These are phyloP conservation scores for Arthrobotrys sphaeroides DNA, from an alignment of 2,329 filamentous ascomycete species.

Conservation along the genomic window DNA sequence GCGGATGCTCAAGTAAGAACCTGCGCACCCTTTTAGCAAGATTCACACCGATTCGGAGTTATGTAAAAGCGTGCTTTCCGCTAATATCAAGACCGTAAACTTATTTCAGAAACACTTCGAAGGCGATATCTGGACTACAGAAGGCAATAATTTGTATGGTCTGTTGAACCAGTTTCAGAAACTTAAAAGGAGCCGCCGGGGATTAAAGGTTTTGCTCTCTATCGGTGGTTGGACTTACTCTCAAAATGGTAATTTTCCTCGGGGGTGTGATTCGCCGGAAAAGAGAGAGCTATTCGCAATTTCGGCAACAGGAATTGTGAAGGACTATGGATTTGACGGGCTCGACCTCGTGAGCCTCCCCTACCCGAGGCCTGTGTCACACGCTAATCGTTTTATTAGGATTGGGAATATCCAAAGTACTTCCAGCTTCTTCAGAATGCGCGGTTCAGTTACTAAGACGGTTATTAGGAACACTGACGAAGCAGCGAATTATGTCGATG, in stretches of 20 bases:
- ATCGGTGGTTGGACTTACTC: slow-evolving; percentile 87
- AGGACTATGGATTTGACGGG: slow-evolving; percentile 80
- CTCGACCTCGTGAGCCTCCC: slow-evolving; percentile 65
- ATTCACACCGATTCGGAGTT: too few relatives aligned
- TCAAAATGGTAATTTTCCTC: slow-evolving; percentile 69
- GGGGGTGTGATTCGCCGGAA: slow-evolving; percentile 68
- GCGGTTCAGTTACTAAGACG: not conserved
- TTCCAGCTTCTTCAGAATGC: not conserved
- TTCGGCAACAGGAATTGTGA: slow-evolving; percentile 77
- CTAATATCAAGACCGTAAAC: not conserved
- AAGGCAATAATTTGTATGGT: slow-evolving; percentile 76
- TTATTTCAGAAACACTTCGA: not conserved
- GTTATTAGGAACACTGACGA: slow-evolving; percentile 62
- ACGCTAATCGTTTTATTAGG: not conserved
- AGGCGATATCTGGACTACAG: slow-evolving; percentile 57
- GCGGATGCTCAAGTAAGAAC: not conserved
- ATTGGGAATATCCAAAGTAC: slow-evolving; percentile 41
- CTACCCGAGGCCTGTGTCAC: not conserved
- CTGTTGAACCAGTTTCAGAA: slow-evolving; percentile 79
- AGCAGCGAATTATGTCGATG: slow-evolving; percentile 69
- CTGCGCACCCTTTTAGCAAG: not conserved
- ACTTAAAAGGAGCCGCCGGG: slow-evolving; percentile 78
- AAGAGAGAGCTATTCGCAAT: slow-evolving; percentile 74
- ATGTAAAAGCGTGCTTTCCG: too few relatives aligned
- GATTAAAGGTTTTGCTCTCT: slow-evolving; percentile 79